phyloP scores from a whole-genome alignment of 257 asterid genomes.

The Mitragyna speciosa region DNA sequence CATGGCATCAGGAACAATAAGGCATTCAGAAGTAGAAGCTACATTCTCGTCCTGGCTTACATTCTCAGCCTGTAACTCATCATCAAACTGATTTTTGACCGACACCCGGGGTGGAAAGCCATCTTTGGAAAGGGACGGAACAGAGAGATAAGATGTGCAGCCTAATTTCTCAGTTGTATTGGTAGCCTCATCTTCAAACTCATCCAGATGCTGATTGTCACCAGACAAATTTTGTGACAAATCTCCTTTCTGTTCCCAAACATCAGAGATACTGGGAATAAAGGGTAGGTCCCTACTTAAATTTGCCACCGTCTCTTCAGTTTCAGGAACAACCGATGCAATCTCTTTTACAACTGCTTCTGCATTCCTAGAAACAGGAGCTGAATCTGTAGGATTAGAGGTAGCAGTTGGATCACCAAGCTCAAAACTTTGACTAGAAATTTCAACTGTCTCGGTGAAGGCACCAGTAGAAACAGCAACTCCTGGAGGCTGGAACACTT shows the following conservation, averaged over 20 bases:
- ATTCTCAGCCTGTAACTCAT: conserved; percentile 28
- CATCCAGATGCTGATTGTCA: conserved; percentile 35
- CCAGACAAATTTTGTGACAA: conserved; percentile 30
- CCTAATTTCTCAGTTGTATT: conserved; percentile 26
- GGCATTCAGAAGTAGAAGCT: conserved; percentile 16
- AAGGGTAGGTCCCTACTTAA: conserved; percentile 27
- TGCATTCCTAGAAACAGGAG: conserved; percentile 27
- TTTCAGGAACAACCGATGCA: conserved; percentile 21
- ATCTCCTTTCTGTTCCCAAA: conserved; percentile 26
- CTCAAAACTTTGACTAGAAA: conserved; percentile 26
- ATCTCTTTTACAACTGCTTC: conserved; percentile 34
- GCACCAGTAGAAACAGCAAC: conserved; percentile 13
- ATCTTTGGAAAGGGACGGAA: conserved; percentile 25
- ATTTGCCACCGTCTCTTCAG: conserved; percentile 29
- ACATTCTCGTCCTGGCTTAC: conserved; percentile 23
- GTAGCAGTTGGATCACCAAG: conserved; percentile 39
- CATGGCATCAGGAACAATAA: conserved; percentile 21
- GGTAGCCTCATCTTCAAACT: conserved; percentile 20
- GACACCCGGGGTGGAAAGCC: conserved; percentile 26
- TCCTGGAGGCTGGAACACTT: conserved; percentile 25
- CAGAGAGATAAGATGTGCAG: conserved; percentile 23
- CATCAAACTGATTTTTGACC: conserved; percentile 28
- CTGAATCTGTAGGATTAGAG: conserved; percentile 34
- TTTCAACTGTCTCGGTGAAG: conserved; percentile 24
- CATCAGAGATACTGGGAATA: conserved; percentile 30